Percentiles rank a stretch among this genome's conserved stretches.
Conservation (phyloP, 257 asterid species). For the Solanum verrucosum region DNA sequence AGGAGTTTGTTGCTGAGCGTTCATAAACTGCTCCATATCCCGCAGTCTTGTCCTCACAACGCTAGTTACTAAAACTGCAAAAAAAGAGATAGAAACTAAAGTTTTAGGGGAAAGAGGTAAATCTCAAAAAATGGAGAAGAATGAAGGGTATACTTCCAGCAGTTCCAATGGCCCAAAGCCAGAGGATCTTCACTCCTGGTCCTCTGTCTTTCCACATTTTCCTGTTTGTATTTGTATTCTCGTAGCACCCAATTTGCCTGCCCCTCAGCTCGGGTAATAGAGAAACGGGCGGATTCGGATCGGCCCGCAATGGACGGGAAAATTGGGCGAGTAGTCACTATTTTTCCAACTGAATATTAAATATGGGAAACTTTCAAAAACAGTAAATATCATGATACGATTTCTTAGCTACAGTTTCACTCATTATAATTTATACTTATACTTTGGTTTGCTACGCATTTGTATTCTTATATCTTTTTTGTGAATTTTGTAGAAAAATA, state of each 20-base stretch:
- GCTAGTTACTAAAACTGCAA: slow-evolving; percentile 47
- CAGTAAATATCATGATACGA: too few species aligned
- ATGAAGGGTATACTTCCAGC: slow-evolving; percentile 43
- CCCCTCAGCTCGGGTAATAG: neutral
- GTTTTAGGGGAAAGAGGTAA: neutral
- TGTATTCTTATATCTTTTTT: accelerated
- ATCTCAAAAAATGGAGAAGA: neutral
- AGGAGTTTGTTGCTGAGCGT: slow-evolving; percentile 24
- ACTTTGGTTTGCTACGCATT: too few species aligned
- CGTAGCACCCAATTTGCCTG: neutral
- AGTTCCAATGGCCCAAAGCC: slow-evolving; percentile 84
- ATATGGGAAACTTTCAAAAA: too few species aligned
- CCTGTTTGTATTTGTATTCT: neutral
- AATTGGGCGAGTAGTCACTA: neutral
- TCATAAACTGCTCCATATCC: slow-evolving; percentile 48
- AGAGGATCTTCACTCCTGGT: slow-evolving; percentile 82
- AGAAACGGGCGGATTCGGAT: neutral
- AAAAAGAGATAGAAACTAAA: neutral
- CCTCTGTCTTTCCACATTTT: slow-evolving; percentile 67
- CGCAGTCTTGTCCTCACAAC: slow-evolving; percentile 49
- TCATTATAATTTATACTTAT: too few species aligned
- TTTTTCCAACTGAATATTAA: neutral
- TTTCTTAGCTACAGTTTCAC: too few species aligned
- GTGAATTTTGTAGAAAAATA: too few species aligned
- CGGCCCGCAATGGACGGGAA: neutral